Percentiles rank a stretch among this genome's conserved stretches.
Evolutionary conservation across 139 green algal species (phyloP).

Genomic region (Ettlia oleoabundans): DNA sequence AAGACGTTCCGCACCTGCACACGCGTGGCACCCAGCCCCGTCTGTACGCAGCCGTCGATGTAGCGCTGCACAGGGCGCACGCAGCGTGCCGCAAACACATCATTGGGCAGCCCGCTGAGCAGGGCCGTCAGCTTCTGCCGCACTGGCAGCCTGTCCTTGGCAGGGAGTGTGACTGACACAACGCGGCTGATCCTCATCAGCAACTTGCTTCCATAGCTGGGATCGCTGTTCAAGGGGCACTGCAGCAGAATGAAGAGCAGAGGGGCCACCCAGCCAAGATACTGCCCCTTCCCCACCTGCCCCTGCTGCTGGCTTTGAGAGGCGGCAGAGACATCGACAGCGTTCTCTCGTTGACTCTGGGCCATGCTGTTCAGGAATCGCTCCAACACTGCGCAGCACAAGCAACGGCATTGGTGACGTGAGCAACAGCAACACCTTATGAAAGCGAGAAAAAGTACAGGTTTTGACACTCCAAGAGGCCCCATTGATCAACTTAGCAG

Average conservation of each 20-base stretch:
- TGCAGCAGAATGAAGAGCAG: constrained; percentile 56
- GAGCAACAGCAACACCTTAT: not conserved
- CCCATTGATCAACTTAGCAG: no score
- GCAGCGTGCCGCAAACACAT: constrained; percentile 66
- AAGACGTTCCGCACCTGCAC: constrained; percentile 53
- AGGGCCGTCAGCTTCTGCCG: constrained; percentile 37
- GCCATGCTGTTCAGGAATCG: not conserved
- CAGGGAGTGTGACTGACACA: constrained; percentile 9
- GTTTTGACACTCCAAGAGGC: no score
- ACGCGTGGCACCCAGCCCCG: constrained; percentile 34
- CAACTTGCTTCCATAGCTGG: constrained; percentile 14
- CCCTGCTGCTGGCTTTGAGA: not conserved
- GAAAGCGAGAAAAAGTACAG: no score
- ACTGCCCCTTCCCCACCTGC: not conserved
- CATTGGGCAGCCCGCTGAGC: constrained; percentile 57
- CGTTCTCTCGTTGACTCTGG: constrained; percentile 1
- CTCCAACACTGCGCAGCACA: not conserved
- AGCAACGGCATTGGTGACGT: not conserved
- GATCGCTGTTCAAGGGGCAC: constrained; percentile 58
- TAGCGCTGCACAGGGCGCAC: constrained; percentile 65
- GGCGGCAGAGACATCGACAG: not conserved
- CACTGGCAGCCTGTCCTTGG: constrained; percentile 10
- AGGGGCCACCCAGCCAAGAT: constrained; percentile 35
- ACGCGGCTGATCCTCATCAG: constrained; percentile 29
- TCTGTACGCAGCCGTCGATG: constrained; percentile 38